These are phyloP conservation scores for Porcisia deanei DNA, from an alignment of 208 protist species.

Conservation along the genomic window DNA sequence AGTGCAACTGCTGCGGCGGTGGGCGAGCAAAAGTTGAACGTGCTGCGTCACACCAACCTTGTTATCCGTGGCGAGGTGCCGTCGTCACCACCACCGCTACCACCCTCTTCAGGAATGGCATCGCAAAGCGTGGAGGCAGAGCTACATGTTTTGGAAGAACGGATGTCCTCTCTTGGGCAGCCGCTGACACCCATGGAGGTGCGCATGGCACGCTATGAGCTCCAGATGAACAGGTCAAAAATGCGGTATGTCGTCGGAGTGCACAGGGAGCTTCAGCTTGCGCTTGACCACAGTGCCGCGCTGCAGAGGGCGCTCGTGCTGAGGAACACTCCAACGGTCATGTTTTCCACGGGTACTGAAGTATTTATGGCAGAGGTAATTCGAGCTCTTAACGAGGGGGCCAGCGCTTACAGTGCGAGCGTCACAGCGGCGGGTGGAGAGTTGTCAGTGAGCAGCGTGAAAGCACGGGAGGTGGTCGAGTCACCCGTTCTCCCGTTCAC, in stretches of 20 bases:
- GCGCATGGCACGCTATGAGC: constrained; percentile 76
- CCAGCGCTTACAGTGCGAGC: constrained; percentile 24
- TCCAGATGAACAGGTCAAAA: constrained; percentile 56
- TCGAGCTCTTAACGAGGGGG: constrained; percentile 43
- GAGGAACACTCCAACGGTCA: neutral
- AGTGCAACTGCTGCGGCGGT: neutral
- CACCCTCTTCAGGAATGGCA: neutral
- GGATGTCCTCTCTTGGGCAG: constrained; percentile 46
- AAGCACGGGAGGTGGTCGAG: constrained; percentile 31
- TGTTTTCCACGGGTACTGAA: constrained; percentile 17
- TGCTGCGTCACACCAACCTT: constrained; percentile 80
- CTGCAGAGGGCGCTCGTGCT: constrained; percentile 9
- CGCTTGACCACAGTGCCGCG: constrained; percentile 45
- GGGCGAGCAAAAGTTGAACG: constrained; percentile 32
- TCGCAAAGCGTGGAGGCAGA: constrained; percentile 31
- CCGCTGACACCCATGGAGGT: constrained; percentile 48
- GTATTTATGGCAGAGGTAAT: constrained; percentile 55
- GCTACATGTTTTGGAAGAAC: constrained; percentile 48
- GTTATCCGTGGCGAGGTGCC: constrained; percentile 81
- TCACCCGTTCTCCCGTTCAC: constrained; percentile 84
- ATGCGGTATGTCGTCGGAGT: constrained; percentile 90
- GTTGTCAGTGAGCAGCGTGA: constrained; percentile 35
- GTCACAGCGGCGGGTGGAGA: neutral
- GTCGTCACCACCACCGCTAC: constrained; percentile 1
- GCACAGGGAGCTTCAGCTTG: constrained; percentile 66